phyloP scores from a whole-genome alignment of 2,329 filamentous ascomycete species.

The Rutstroemia sydowiana region DNA sequence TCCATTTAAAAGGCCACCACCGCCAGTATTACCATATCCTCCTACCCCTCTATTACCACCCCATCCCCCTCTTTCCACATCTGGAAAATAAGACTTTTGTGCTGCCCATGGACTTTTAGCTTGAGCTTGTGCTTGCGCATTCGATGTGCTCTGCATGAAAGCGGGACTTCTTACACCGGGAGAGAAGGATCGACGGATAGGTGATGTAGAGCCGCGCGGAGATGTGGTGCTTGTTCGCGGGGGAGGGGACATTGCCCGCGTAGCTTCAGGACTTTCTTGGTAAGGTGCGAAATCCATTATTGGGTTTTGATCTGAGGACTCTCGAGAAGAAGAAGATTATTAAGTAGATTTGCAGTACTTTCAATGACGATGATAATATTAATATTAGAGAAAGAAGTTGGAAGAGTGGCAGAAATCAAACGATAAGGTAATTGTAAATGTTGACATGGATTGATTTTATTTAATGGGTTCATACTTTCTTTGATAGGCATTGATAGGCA shows the following conservation, averaged over 20 bases:
- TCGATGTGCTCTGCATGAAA: conserved; percentile 3
- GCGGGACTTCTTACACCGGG: conserved; percentile 34
- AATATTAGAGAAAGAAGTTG: background rate
- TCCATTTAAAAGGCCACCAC: conserved; percentile 8
- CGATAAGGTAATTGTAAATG: too few relatives aligned
- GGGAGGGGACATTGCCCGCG: conserved; percentile 71
- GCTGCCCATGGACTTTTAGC: conserved; percentile 14
- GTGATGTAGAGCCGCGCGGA: conserved; percentile 45
- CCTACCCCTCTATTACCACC: background rate
- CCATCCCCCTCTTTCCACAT: conserved; percentile 5
- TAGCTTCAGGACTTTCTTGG: conserved; percentile 84
- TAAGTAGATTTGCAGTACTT: background rate
- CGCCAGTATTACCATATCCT: background rate
- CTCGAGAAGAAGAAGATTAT: background rate
- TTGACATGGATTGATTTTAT: too few relatives aligned
- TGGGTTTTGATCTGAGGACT: background rate
- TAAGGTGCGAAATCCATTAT: conserved; percentile 94
- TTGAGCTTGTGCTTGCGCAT: background rate
- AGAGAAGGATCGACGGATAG: conserved; percentile 40
- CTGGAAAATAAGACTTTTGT: conserved; percentile 14
- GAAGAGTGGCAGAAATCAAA: background rate
- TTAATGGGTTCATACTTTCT: too few relatives aligned
- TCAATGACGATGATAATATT: too few relatives aligned
- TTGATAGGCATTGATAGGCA: too few relatives aligned
- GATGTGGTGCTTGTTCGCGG: conserved; percentile 22